Percentiles rank a stretch among this genome's conserved stretches.
Evolutionary conservation across 441 rosid species (phyloP).

Genomic region (Theobroma grandiflorum): DNA sequence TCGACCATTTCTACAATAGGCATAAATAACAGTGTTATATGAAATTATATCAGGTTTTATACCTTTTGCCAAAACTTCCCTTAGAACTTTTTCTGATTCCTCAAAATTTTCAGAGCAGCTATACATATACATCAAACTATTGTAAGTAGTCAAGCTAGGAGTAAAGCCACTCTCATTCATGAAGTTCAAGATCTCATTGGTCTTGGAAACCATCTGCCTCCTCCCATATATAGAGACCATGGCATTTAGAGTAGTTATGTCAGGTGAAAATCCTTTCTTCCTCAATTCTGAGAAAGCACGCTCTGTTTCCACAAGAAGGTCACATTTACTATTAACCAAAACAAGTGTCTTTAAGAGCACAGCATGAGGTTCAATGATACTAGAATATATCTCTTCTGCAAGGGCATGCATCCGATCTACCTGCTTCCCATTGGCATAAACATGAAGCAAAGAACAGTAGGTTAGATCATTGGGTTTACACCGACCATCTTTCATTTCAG

Average conservation of each 20-base stretch:
- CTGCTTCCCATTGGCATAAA: constrained; percentile 88
- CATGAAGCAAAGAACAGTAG: constrained; percentile 86
- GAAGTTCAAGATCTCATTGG: constrained; percentile 74
- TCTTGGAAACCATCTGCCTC: constrained; percentile 77
- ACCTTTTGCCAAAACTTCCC: constrained; percentile 70
- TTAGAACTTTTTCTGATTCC: constrained; percentile 71
- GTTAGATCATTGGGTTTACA: constrained; percentile 92
- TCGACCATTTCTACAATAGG: constrained; percentile 87
- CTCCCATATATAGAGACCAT: constrained; percentile 92
- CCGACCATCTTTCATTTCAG: constrained; percentile 76
- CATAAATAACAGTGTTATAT: constrained; percentile 83
- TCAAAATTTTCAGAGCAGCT: constrained; percentile 76
- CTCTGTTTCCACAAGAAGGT: constrained; percentile 75
- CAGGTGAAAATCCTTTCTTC: constrained; percentile 76
- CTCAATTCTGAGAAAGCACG: constrained; percentile 79
- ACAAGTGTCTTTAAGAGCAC: constrained; percentile 89
- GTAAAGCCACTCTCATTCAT: constrained; percentile 80
- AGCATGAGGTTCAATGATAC: constrained; percentile 68
- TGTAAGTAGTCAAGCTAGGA: constrained; percentile 84
- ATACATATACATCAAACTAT: constrained; percentile 88
- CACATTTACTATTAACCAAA: constrained; percentile 85
- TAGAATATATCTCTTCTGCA: constrained; percentile 83
- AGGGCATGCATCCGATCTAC: constrained; percentile 75
- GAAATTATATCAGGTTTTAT: constrained; percentile 86
- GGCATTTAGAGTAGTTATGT: constrained; percentile 77